phyloP scores from a whole-genome alignment of 495 filamentous ascomycete genomes.

The Ascodesmis nigricans region DNA sequence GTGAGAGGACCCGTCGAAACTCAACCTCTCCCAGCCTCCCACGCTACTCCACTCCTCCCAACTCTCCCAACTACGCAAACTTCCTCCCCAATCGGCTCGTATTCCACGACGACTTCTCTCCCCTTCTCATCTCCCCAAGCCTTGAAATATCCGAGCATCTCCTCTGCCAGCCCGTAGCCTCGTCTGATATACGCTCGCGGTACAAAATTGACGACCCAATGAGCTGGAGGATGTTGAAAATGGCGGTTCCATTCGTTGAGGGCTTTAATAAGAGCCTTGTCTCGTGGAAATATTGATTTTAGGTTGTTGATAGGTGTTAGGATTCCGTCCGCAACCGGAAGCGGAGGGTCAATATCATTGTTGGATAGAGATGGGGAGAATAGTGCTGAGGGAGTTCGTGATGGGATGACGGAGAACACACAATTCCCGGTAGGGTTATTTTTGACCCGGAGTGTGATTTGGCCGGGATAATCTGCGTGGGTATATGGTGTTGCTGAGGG shows the following conservation, averaged over 20 bases:
- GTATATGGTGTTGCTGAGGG: slow-evolving; percentile 5
- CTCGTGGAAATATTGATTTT: slow-evolving; percentile 15
- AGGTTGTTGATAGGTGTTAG: slow-evolving; percentile 13
- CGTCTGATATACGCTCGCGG: slow-evolving; percentile 19
- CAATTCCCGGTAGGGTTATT: slow-evolving; percentile 18
- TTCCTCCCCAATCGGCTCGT: slow-evolving; percentile 20
- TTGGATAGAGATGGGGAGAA: background rate
- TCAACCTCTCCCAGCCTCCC: too few relatives aligned
- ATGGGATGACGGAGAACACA: slow-evolving; percentile 10
- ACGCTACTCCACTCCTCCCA: too few relatives aligned
- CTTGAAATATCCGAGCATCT: slow-evolving; percentile 16
- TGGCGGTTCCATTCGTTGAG: slow-evolving; percentile 19
- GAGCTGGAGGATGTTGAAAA: slow-evolving; percentile 19
- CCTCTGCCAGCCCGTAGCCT: slow-evolving; percentile 17
- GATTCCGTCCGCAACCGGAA: slow-evolving; percentile 6
- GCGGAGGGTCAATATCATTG: background rate
- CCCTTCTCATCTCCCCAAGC: slow-evolving; percentile 14
- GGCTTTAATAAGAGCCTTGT: slow-evolving; percentile 10
- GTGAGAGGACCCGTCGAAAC: too few relatives aligned
- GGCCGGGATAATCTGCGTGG: background rate
- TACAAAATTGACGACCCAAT: slow-evolving; percentile 22
- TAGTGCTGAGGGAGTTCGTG: background rate
- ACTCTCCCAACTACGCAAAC: slow-evolving; percentile 14
- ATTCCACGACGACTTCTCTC: slow-evolving; percentile 17
- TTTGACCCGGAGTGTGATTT: slow-evolving; percentile 18